phyloP scores from a whole-genome alignment of 2,329 filamentous ascomycete species.

The Botrytis galanthina region DNA sequence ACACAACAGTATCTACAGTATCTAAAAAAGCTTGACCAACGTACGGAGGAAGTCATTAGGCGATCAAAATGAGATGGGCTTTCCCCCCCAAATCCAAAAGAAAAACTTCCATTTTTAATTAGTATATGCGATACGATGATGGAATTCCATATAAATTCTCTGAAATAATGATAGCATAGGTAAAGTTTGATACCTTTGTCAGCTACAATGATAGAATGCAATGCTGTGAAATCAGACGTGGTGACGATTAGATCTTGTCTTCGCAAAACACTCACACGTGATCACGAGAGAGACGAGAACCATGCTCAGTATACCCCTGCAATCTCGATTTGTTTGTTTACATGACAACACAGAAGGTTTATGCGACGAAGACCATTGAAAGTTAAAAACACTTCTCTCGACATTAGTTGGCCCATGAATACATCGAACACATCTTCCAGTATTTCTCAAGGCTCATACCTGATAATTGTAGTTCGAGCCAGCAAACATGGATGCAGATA shows the following conservation, averaged over 20 bases:
- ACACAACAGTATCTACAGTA: background rate
- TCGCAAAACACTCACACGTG: background rate
- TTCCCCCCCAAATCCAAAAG: no score
- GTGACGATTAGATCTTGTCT: background rate
- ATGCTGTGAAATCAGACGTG: background rate
- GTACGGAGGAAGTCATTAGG: background rate
- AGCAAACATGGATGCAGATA: conserved; percentile 45
- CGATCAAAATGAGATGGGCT: background rate
- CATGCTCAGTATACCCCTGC: background rate
- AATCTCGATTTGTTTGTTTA: conserved; percentile 17
- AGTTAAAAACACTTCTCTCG: background rate
- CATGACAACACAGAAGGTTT: conserved; percentile 20
- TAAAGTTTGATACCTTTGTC: background rate
- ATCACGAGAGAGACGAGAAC: conserved; percentile 12
- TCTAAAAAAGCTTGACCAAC: background rate
- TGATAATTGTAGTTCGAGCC: background rate
- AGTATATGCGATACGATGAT: background rate
- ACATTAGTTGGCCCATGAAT: conserved; percentile 9
- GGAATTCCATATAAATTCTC: no score
- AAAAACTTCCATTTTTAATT: background rate
- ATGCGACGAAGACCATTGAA: conserved; percentile 5
- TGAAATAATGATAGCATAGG: no score
- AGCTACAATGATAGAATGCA: background rate
- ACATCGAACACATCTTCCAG: background rate
- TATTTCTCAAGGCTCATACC: background rate